These are phyloP conservation scores for Xylaria sp. DNA, from an alignment of 2,329 filamentous ascomycete species.

Conservation along the genomic window DNA sequence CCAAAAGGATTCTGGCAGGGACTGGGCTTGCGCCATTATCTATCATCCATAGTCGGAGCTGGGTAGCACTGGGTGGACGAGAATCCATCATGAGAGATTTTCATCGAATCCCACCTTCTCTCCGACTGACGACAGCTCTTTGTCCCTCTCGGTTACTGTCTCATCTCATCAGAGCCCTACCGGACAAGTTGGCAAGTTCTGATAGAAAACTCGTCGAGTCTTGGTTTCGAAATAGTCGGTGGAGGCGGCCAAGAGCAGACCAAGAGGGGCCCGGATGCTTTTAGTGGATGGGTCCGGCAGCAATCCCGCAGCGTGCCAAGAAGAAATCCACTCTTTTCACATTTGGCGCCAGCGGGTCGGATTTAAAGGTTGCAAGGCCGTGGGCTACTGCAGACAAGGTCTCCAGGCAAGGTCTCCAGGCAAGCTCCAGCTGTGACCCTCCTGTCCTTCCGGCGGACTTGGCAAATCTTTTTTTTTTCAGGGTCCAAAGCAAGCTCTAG, in stretches of 20 bases:
- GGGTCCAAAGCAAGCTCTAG: conserved; percentile 8
- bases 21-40: neutral
- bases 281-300: neutral
- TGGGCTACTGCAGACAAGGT: neutral
- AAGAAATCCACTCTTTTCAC: conserved; percentile 9
- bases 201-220: too few species aligned
- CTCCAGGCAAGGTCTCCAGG: too few species aligned
- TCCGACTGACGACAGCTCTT: neutral
- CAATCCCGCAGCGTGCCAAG: conserved; percentile 24
- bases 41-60: neutral
- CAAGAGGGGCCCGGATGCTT: conserved; percentile 3
- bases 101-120: neutral
- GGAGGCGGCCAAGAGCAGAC: conserved; percentile 9
- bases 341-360: conserved; percentile 22
- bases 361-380: conserved; percentile 6
- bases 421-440: too few species aligned
- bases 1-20: too few species aligned
- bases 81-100: neutral
- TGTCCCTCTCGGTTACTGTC: too few species aligned
- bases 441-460: neutral
- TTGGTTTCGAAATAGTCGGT: neutral
- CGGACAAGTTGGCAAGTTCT: too few species aligned
- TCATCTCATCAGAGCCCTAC: too few species aligned
- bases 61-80: too few species aligned
- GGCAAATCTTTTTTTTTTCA: neutral